Conservation (phyloP, 768 basidiomycete species). For the Lactifluus volemus region DNA sequence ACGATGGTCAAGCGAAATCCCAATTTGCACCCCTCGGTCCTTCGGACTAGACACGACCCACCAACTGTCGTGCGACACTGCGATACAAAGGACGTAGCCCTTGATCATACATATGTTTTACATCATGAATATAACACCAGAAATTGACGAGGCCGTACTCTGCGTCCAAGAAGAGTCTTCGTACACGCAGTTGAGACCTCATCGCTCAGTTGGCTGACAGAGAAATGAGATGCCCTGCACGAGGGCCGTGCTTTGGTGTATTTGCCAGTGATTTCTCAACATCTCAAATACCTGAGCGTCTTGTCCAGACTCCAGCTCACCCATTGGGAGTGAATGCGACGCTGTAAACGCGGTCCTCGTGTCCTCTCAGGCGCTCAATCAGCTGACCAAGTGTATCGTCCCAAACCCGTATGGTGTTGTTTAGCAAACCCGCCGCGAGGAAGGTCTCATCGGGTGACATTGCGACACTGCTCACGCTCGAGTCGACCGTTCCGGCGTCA, state of each 20-base stretch:
- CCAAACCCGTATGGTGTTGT: constrained; percentile 65
- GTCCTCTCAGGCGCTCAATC: constrained; percentile 48
- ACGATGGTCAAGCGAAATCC: constrained; percentile 68
- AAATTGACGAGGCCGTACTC: constrained; percentile 34
- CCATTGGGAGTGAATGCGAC: constrained; percentile 92
- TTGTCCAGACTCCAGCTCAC: constrained; percentile 75
- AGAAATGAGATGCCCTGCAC: constrained; percentile 6
- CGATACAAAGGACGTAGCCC: constrained; percentile 68
- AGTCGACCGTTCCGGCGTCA: constrained; percentile 44
- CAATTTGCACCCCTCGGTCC: constrained; percentile 96
- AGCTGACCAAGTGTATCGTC: constrained; percentile 50
- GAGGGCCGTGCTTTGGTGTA: constrained; percentile 26
- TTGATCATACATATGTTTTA: constrained; percentile 1
- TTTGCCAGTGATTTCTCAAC: constrained; percentile 31
- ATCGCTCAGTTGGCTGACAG: constrained; percentile 24
- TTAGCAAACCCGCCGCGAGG: constrained; percentile 51
- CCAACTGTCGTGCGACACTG: constrained; percentile 84
- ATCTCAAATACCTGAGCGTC: constrained; percentile 56
- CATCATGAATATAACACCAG: not conserved
- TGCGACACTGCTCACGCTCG: constrained; percentile 52
- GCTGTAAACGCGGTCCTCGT: constrained; percentile 55
- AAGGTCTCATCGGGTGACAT: constrained; percentile 51
- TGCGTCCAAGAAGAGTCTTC: constrained; percentile 86
- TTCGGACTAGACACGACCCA: constrained; percentile 95
- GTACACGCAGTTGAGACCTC: constrained; percentile 46